Evolutionary conservation across 371 early-diverging fungal species (phyloP).

Genomic region (Dipsacomyces acuminosporus): DNA sequence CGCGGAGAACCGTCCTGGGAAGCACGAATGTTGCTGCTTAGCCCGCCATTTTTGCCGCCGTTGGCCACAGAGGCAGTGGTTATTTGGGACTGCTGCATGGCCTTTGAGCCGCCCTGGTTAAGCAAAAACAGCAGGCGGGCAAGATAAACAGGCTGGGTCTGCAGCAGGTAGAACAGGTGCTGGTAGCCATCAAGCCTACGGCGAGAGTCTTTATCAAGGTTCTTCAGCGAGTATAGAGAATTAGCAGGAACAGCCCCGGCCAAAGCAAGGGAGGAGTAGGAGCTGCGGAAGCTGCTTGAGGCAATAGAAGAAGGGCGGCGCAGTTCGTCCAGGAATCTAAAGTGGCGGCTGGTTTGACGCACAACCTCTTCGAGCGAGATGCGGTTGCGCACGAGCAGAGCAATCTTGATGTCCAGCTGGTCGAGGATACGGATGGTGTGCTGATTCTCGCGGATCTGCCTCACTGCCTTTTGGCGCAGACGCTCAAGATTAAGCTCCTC

Average conservation of each 20-base stretch:
- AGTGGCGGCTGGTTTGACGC: constrained; percentile 43
- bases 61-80: background rate
- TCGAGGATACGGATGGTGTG: constrained; percentile 75
- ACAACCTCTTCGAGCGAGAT: constrained; percentile 88
- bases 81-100: constrained; percentile 38
- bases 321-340: constrained; percentile 47
- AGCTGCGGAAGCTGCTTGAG: constrained; percentile 14
- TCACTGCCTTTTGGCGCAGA: constrained; percentile 78
- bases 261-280: constrained; percentile 10
- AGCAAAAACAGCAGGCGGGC: constrained; percentile 65
- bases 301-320: constrained; percentile 27
- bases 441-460: constrained; percentile 86
- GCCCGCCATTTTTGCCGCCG: constrained; percentile 5
- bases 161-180: constrained; percentile 90
- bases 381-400: constrained; percentile 93
- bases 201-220: constrained; percentile 80
- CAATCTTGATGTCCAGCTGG: constrained; percentile 93
- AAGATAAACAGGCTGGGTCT: constrained; percentile 92
- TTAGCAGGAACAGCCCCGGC: constrained; percentile 31
- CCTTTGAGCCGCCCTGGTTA: constrained; percentile 42
- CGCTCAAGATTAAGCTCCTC: constrained; percentile 86
- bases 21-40: background rate
- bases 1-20: background rate
- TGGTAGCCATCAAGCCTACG: constrained; percentile 76
- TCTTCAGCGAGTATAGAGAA: constrained; percentile 46